A percentile compares a stretch with the other conserved stretches of the same genome.
Conservation (phyloP, 768 basidiomycete species). For the Polyporus arcularius region DNA sequence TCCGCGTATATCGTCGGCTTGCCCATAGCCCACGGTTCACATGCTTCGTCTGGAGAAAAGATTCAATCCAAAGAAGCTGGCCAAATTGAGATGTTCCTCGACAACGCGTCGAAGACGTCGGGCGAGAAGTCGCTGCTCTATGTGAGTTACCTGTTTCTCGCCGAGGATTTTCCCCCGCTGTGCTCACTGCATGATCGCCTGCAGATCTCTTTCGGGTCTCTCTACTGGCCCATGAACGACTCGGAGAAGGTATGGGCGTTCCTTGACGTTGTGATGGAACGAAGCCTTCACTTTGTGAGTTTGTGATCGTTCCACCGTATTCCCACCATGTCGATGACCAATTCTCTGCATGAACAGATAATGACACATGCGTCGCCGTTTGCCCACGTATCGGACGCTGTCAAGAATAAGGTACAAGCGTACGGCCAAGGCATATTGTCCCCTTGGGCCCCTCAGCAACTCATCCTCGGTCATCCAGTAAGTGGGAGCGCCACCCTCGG, state of each 20-base stretch:
- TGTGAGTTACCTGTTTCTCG: slow-evolving; percentile 5
- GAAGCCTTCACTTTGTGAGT: slow-evolving; percentile 23
- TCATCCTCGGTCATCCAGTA: slow-evolving; percentile 15
- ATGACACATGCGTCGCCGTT: slow-evolving; percentile 17
- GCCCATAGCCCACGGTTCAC: background rate
- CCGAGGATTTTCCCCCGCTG: too few species aligned
- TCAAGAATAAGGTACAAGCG: slow-evolving; percentile 11
- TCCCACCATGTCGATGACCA: too few species aligned
- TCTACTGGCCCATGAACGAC: slow-evolving; percentile 19
- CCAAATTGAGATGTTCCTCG: slow-evolving; percentile 9
- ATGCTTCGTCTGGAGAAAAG: background rate
- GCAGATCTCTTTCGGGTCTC: slow-evolving; percentile 24
- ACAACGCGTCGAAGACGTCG: slow-evolving; percentile 3
- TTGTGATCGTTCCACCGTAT: background rate
- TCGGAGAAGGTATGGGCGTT: slow-evolving; percentile 21
- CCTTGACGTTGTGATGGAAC: slow-evolving; percentile 21
- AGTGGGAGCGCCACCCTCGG: background rate
- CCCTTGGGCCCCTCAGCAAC: slow-evolving; percentile 18
- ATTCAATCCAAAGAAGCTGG: background rate
- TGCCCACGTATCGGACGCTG: slow-evolving; percentile 7
- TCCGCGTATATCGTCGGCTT: slow-evolving; percentile 5
- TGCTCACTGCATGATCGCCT: too few species aligned
- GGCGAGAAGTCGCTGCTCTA: slow-evolving; percentile 25
- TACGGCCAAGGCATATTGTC: slow-evolving; percentile 13
- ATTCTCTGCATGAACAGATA: background rate